A percentile compares a stretch with the other conserved stretches of the same genome.
phyloP scores from a whole-genome alignment of 331 rosid genomes.

The Quercus phellos region DNA sequence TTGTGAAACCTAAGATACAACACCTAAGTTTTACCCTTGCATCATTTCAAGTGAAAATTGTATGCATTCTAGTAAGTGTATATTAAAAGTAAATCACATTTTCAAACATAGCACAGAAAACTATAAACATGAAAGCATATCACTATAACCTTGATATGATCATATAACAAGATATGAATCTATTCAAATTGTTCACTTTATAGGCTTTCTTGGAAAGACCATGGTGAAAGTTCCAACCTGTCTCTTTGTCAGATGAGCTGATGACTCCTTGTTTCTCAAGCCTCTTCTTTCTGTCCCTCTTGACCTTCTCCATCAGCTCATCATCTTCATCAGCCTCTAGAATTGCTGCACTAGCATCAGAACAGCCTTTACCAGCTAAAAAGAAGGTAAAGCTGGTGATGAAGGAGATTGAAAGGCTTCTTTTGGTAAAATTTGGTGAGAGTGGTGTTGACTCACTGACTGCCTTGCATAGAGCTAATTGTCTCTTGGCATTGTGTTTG shows the following conservation, averaged over 20 bases:
- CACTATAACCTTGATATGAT: neutral
- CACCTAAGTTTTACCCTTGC: neutral
- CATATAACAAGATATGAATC: neutral
- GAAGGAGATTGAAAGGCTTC: conserved; percentile 50
- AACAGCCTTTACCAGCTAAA: conserved; percentile 37
- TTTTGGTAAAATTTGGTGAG: conserved; percentile 49
- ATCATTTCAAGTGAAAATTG: neutral
- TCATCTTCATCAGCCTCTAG: conserved; percentile 90
- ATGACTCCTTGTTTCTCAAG: conserved; percentile 72
- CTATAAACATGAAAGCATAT: neutral
- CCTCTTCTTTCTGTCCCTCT: conserved; percentile 80
- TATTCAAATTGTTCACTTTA: neutral
- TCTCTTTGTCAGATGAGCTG: conserved; percentile 71
- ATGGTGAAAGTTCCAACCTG: conserved; percentile 35
- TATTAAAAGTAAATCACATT: neutral
- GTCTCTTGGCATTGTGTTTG: conserved; percentile 31
- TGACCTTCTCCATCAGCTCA: conserved; percentile 81
- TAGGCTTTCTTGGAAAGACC: neutral
- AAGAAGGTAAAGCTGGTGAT: conserved; percentile 47
- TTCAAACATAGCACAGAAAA: neutral
- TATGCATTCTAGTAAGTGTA: conserved; percentile 7
- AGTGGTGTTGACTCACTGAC: conserved; percentile 16
- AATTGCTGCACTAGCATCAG: conserved; percentile 69
- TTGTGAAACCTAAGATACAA: too few relatives aligned
- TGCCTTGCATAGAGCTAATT: conserved; percentile 41